Evolutionary conservation across 2,329 filamentous ascomycete species (phyloP), one percentile per base, ranked within the genome.

Genomic region (Pseudocercospora ulei): DNA sequence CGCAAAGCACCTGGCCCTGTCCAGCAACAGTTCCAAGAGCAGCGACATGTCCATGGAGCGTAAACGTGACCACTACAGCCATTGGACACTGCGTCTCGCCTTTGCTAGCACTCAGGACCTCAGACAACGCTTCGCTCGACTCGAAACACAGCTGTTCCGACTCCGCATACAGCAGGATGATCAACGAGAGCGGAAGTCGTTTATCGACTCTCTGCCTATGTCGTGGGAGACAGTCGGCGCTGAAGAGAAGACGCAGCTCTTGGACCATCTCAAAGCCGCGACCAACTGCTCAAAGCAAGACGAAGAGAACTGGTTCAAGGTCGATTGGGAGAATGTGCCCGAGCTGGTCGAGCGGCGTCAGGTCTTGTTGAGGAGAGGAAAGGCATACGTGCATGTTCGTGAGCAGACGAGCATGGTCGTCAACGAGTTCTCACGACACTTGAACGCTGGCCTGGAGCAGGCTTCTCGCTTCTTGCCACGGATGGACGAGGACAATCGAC

Each of bases 61-160:
- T 17, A 82, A 88, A 61, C 92, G 90, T 59, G 90, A 98, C 54
- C 90, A 98, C 64, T 98, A 96, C 64, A 90, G 83, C 39, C 90
- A 98, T 62, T 98, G 95, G 60, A 98, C 96, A 46, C 73, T 98
- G 4, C 78, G 90, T 0, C 75, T 98, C 27, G 90, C 90, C 1
- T 98, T 98, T 57, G 78, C 87, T 0, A 78, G 81, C 2, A 95
- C 88, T 0, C 86, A 94, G 57, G 90, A 98, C 55, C 69, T 96
- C 23, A 78, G 90, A 26, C 74, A 82, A 47, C 78, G 90, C 14
- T 98, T 96, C 57, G 74, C 78, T 3, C 76, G 87, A 22, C 76
- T 92, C 3, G 90, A 98, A 64, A 83, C 82, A 0, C 83, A 82
- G 73, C 71, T 98, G 1, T 98, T 98, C 62, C 76, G 80, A 45